Evolutionary conservation across 345 rosid genomes (phyloP), one percentile per base, ranked within the genome.

Genomic region (Euphorbia lathyris): DNA sequence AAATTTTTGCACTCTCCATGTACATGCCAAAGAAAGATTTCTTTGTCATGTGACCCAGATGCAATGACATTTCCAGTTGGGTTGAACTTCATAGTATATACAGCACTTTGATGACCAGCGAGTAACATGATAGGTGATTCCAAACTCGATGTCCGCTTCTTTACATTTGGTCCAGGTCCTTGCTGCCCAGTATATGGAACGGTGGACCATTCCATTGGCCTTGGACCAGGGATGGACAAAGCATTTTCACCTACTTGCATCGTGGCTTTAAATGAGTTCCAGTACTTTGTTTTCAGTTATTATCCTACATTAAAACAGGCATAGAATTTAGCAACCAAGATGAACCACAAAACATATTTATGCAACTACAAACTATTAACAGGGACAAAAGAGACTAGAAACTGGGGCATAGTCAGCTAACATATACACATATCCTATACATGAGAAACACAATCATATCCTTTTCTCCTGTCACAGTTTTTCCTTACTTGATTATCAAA

Each of bases 1-100:
- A 82, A 95, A 76, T 92, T 95, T 75, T 92, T 95, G 89, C 98
- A 92, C 63, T 95, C 97, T 5, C 97, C 98, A 34, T 89, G 91
- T 63, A 90, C 88, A 50, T 85, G 65, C 99, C 99, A 92, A 7
- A 95, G 86, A 72, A 92, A 92, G 50, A 95, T 95, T 70, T 95
- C 99, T 64, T 81, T 86, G 77, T 95, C 99, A 7, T 95, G 99
- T 2, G 99, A 95, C 45, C 99, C 99, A 43, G 98, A 95, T 22
- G 99, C 98, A 58, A 95, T 74, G 19, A 95, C 77, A 26, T 82
- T 86, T 30, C 98, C 99, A 19, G 94, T 72, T 43, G 98, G 97
- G 66, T 95, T 95, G 75, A 95, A 87, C 81, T 95, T 95, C 91
- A 95, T 73, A 45, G 99, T 92, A 61, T 92, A 95, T 23, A 92